A percentile compares a stretch with the other conserved stretches of the same genome.
These are phyloP conservation scores for Harrya chromipes DNA, from an alignment of 768 basidiomycete genomes.

Conservation along the genomic window DNA sequence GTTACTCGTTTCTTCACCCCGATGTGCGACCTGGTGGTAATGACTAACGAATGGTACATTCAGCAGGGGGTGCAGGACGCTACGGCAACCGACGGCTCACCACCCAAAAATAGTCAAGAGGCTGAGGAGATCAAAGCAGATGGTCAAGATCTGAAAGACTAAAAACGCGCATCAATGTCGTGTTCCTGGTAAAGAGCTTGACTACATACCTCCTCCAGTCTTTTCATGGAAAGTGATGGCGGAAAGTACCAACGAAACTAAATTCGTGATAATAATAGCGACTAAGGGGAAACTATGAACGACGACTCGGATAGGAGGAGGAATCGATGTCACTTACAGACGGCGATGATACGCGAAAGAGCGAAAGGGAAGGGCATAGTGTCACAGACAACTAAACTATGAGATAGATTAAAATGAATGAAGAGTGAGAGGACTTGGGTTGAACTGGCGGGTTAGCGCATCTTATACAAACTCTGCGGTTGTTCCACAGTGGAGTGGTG, in stretches of 20 bases:
- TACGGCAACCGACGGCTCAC: slow-evolving; percentile 9
- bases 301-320: neutral
- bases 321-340: slow-evolving; percentile 14
- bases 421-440: neutral
- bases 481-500: slow-evolving; percentile 12
- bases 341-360: slow-evolving; percentile 16
- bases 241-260: slow-evolving; percentile 15
- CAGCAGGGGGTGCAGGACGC: neutral
- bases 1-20: slow-evolving; percentile 20
- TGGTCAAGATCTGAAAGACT: slow-evolving; percentile 23
- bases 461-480: slow-evolving; percentile 16
- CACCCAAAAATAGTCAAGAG: slow-evolving; percentile 13
- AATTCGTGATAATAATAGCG: slow-evolving; percentile 13
- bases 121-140: slow-evolving; percentile 12
- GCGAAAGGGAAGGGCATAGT: slow-evolving; percentile 25
- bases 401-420: slow-evolving; percentile 4
- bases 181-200: neutral
- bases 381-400: slow-evolving; percentile 21
- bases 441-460: neutral
- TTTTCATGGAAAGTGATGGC: slow-evolving; percentile 14
- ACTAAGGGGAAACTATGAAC: slow-evolving; percentile 13
- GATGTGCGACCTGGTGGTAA: slow-evolving; percentile 10
- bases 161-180: neutral
- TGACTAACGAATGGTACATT: slow-evolving; percentile 3
- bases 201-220: slow-evolving; percentile 21